A percentile compares a stretch with the other conserved stretches of the same genome.
These are phyloP conservation scores for Cutaneotrichosporon cavernicola DNA, from an alignment of 1,284 basidiomycete genomes.

Conservation along the genomic window DNA sequence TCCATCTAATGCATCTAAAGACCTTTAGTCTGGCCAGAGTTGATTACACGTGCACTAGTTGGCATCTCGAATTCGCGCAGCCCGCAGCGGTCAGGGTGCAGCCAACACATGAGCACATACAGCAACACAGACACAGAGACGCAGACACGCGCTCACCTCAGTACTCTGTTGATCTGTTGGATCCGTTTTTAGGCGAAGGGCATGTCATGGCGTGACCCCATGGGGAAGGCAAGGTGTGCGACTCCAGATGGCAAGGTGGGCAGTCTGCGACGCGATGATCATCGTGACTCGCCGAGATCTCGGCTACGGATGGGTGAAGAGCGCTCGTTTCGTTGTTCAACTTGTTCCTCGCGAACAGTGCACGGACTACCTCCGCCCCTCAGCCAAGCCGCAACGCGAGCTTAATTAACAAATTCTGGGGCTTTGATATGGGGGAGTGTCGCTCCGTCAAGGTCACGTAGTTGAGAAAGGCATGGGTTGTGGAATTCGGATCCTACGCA, in stretches of 20 bases:
- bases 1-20: too few species aligned
- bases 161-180: not conserved
- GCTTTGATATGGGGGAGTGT: too few species aligned
- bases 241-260: not conserved
- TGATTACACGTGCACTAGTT: not conserved
- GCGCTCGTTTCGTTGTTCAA: not conserved
- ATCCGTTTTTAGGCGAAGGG: too few species aligned
- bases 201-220: not conserved
- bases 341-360: too few species aligned
- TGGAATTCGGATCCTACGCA: too few species aligned
- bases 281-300: not conserved
- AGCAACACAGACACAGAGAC: not conserved
- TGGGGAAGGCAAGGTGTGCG: not conserved
- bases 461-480: too few species aligned
- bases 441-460: too few species aligned
- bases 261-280: not conserved
- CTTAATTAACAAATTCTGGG: too few species aligned
- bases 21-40: not conserved
- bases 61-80: not conserved
- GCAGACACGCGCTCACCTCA: not conserved
- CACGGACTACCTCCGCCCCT: too few species aligned
- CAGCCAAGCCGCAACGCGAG: too few species aligned
- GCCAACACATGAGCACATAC: not conserved
- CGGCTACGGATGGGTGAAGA: not conserved
- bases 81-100: not conserved